Evolutionary conservation across 345 rosid genomes (phyloP).

Genomic region (Eucalyptus guilfoylei): DNA sequence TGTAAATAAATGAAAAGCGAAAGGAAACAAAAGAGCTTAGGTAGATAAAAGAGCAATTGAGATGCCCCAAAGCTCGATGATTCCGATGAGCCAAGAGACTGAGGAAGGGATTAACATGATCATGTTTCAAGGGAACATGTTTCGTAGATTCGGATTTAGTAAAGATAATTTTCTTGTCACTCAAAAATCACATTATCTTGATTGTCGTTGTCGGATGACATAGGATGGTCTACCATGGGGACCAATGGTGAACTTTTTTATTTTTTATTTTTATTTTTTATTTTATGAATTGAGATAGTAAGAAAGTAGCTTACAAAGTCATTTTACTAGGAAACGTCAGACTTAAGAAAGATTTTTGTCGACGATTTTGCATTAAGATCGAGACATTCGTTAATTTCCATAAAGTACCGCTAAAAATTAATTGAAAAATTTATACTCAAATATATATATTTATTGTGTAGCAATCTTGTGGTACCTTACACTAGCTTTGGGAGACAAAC

Average conservation of each 20-base stretch:
- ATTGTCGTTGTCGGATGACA: too few species aligned
- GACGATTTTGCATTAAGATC: fast-evolving
- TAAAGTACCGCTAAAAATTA: too few species aligned
- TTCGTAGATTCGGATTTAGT: fast-evolving
- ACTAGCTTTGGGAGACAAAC: background rate
- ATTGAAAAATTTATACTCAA: too few species aligned
- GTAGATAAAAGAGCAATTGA: background rate
- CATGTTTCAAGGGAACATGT: background rate
- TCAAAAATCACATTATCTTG: fast-evolving
- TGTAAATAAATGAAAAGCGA: background rate
- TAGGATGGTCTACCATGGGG: too few species aligned
- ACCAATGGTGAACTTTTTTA: too few species aligned
- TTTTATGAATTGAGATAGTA: too few species aligned
- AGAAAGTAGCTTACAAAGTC: background rate
- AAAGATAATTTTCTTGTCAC: background rate
- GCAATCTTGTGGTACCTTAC: too few species aligned
- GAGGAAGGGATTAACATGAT: background rate
- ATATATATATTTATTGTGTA: too few species aligned
- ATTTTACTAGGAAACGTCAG: too few species aligned
- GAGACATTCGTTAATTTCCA: too few species aligned
- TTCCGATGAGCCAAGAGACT: background rate
- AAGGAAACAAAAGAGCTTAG: background rate
- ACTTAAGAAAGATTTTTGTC: background rate
- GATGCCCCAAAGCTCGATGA: background rate
- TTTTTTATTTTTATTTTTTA: too few species aligned